Evolutionary conservation across 345 rosid genomes (phyloP).

Genomic region (Ceriops tagal): DNA sequence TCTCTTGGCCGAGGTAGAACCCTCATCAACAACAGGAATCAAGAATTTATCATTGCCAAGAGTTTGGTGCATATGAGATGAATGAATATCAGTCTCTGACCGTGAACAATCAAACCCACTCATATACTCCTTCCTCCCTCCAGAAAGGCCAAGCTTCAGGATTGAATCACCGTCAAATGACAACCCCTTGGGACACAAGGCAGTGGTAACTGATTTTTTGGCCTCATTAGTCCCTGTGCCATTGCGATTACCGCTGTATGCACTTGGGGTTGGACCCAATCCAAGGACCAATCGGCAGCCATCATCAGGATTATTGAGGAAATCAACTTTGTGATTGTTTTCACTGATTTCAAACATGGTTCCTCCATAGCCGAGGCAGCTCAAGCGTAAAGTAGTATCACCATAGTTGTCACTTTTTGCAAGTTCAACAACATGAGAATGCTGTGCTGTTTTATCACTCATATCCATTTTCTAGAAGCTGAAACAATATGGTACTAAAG

Average conservation of each 20-base stretch:
- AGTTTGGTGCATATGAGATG: constrained; percentile 27
- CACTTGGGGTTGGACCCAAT: constrained; percentile 75
- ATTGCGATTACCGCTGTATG: constrained; percentile 37
- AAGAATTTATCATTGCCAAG: constrained; percentile 29
- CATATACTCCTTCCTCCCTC: constrained; percentile 40
- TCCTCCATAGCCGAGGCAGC: constrained; percentile 53
- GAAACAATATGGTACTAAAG: constrained; percentile 7
- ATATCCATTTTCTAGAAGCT: constrained; percentile 55
- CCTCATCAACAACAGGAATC: constrained; percentile 75
- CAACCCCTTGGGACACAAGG: constrained; percentile 29
- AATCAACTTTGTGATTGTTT: constrained; percentile 41
- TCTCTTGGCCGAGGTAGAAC: constrained; percentile 89
- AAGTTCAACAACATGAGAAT: constrained; percentile 37
- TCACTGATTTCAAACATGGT: constrained; percentile 30
- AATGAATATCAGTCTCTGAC: constrained; percentile 33
- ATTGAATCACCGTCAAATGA: constrained; percentile 50
- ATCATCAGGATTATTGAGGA: constrained; percentile 53
- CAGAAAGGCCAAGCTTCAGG: constrained; percentile 78
- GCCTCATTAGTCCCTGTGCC: constrained; percentile 30
- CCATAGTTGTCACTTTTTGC: constrained; percentile 47
- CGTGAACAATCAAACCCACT: constrained; percentile 49
- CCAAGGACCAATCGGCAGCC: constrained; percentile 88
- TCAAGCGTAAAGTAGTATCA: constrained; percentile 67
- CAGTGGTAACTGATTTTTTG: constrained; percentile 36
- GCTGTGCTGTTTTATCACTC: constrained; percentile 39